phyloP scores from a whole-genome alignment of 2,329 filamentous ascomycete genomes.

The Fusarium secorum region DNA sequence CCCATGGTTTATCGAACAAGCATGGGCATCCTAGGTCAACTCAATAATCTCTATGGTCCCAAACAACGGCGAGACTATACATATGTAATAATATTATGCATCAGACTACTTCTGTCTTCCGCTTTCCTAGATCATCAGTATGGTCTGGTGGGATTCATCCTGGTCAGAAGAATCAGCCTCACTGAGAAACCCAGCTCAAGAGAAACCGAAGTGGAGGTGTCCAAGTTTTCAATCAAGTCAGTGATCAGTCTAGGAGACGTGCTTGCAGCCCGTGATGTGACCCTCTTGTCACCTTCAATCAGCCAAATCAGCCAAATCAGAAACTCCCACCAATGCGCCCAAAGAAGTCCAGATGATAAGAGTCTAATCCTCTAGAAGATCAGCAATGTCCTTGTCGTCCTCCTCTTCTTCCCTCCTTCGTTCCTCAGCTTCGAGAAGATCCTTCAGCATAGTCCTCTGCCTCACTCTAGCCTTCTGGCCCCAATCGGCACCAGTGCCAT shows the following conservation, averaged over 20 bases:
- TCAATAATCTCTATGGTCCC: neutral
- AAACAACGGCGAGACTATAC: neutral
- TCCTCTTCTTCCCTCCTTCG: constrained; percentile 67
- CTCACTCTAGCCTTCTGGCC: constrained; percentile 74
- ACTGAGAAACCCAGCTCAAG: neutral
- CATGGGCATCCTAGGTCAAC: neutral
- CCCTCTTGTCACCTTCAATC: neutral
- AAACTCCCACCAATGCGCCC: neutral
- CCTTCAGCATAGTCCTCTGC: constrained; percentile 72
- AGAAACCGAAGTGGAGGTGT: neutral
- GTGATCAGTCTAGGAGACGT: neutral
- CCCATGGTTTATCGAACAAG: neutral
- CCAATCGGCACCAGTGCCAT: constrained; percentile 65
- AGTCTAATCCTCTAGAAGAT: constrained; percentile 67
- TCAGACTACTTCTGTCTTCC: neutral
- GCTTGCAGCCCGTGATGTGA: constrained; percentile 1
- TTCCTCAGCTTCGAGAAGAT: constrained; percentile 70
- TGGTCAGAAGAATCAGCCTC: neutral
- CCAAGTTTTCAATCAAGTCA: neutral
- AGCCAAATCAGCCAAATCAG: neutral
- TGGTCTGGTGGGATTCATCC: neutral
- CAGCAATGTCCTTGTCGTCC: constrained; percentile 78
- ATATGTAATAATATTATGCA: neutral
- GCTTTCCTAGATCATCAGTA: neutral
- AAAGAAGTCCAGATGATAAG: neutral